Evolutionary conservation across 345 rosid genomes (phyloP).

Genomic region (Nasturtium officinale): DNA sequence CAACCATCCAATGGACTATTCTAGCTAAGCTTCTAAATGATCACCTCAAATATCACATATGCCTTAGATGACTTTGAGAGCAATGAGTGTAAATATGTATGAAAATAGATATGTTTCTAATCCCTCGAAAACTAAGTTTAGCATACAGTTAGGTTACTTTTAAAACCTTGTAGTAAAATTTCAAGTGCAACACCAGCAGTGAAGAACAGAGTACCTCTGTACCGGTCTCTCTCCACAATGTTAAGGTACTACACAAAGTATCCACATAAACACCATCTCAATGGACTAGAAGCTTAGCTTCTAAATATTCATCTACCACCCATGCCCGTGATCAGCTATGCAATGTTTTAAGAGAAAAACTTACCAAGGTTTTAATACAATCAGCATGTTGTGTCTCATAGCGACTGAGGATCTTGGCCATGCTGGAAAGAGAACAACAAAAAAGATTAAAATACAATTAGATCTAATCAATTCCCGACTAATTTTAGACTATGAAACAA

Average conservation of each 20-base stretch:
- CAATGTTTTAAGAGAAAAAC: conserved; percentile 1
- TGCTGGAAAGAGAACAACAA: conserved; percentile 22
- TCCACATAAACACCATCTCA: not conserved
- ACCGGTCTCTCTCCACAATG: not conserved
- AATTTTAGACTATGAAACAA: not conserved
- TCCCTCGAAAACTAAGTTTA: not conserved
- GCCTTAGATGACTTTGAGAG: not conserved
- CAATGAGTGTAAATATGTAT: not conserved
- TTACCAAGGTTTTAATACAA: conserved; percentile 25
- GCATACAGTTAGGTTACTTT: not conserved
- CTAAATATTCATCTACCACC: not conserved
- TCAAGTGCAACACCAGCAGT: not conserved
- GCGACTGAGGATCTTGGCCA: conserved; percentile 20
- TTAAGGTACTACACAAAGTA: not conserved
- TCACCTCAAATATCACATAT: not conserved
- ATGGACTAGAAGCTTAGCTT: not conserved
- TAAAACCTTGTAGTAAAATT: not conserved
- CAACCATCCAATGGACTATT: conserved; percentile 2
- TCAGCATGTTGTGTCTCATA: conserved; percentile 18
- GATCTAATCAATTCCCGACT: not conserved
- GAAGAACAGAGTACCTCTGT: not conserved
- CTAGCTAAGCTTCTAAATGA: not conserved
- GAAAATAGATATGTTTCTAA: not conserved
- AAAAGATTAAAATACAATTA: not conserved
- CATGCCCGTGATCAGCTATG: not conserved